Conservation (phyloP, 768 basidiomycete species). For the Artomyces pyxidatus region DNA sequence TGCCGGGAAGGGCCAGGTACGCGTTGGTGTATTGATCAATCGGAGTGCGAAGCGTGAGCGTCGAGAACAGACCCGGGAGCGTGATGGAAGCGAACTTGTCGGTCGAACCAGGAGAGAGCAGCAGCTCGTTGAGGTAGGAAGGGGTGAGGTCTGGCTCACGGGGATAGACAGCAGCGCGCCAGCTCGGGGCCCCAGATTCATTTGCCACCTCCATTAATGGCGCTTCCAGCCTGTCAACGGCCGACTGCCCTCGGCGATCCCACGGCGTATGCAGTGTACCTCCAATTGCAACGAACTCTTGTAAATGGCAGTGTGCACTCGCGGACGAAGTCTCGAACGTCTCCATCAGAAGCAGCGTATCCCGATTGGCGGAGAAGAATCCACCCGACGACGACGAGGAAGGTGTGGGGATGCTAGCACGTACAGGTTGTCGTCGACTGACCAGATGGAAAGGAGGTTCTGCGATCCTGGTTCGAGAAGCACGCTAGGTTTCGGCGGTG, state of each 20-base stretch:
- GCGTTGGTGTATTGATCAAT: conserved; percentile 75
- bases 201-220: conserved; percentile 29
- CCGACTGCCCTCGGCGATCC: conserved; percentile 73
- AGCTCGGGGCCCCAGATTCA: conserved; percentile 28
- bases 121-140: conserved; percentile 79
- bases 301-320: conserved; percentile 63
- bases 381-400: conserved; percentile 63
- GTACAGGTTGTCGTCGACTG: conserved; percentile 42
- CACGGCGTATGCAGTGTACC: conserved; percentile 61
- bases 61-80: conserved; percentile 83
- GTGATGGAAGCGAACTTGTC: conserved; percentile 75
- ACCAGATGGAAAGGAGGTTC: conserved; percentile 58
- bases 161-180: conserved; percentile 55
- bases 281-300: conserved; percentile 60
- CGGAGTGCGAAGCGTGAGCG: conserved; percentile 71
- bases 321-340: conserved; percentile 52
- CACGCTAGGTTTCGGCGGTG: conserved; percentile 30
- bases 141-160: conserved; percentile 73
- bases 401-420: conserved; percentile 62
- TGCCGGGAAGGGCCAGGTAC: conserved; percentile 59
- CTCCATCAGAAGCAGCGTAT: conserved; percentile 51
- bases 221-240: conserved; percentile 51
- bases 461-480: conserved; percentile 55
- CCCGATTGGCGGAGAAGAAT: conserved; percentile 56
- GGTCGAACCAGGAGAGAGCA: conserved; percentile 61